Base-by-base conservation (phyloP, 2,329 filamentous ascomycete species). In the Ceratocystis diversiconidia region DNA sequence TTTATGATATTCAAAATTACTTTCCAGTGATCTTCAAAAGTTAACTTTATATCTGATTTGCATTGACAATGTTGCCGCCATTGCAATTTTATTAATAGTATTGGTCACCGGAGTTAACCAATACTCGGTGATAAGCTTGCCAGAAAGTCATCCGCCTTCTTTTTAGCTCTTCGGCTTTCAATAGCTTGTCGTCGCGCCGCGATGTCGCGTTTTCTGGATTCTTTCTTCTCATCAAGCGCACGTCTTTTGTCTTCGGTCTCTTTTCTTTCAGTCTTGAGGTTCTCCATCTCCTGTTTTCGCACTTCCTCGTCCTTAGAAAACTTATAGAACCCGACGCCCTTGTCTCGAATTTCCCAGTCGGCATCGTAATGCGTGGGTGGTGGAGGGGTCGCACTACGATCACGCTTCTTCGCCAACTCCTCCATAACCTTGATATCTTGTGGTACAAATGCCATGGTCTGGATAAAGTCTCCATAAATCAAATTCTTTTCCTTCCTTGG, bases 271-370 rank as follows among this genome's bases (percentile, higher is more conserved):
- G 80, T 78, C 69, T 84, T 81, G 65, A 96, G 77, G 57, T 80
- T 81, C 69, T 83, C 80, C 89, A 97, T 96, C 79, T 97, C 89
- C 61, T 71, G 71, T 71, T 76, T 75, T 72, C 86, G 79, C 69
- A 79, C 78, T 69, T 82, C 85, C 72, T 87, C 85, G 74, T 95
- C 88, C 69, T 82, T 83, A 67, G 87, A 90, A 73, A 99, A 97
- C 66, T 88, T 85, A 77, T 91, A 96, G 76, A 97, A 99, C 0
- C 89, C 94, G 0, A 89, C 89, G 3, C 94, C 94, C 71, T 94
- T 92, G 57, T 85, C 90, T 68, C 94, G 80, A 61, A 96, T 85
- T 79, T 99, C 94, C 68, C 81, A 82, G 68, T 83, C 82, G 1
- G 90, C 90, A 73, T 96, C 88, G 75, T 97, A 99, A 76, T 97